phyloP scores from a whole-genome alignment of 2,329 filamentous ascomycete genomes.

The Davidsoniella neocaledoniae region DNA sequence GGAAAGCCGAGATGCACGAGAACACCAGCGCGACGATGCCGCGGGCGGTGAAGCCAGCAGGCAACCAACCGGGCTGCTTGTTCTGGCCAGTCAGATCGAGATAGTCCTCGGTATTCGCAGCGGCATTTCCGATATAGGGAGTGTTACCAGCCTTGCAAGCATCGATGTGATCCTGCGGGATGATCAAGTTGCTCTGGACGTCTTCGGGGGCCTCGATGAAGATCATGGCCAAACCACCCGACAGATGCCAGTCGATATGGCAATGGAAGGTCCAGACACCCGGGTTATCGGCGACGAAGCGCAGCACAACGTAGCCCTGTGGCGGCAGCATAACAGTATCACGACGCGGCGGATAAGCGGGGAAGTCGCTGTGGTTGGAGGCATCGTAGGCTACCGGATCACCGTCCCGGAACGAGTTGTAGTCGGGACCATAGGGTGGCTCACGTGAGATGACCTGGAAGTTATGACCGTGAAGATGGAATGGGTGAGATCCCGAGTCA shows the following conservation, averaged over 20 bases:
- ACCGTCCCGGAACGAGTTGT: slow-evolving; percentile 13
- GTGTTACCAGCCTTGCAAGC: slow-evolving; percentile 23
- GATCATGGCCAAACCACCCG: slow-evolving; percentile 25
- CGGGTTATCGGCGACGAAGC: slow-evolving; percentile 27
- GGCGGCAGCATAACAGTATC: slow-evolving; percentile 32
- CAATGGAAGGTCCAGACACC: slow-evolving; percentile 27
- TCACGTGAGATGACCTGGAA: slow-evolving; percentile 31
- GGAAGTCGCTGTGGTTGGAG: slow-evolving; percentile 21
- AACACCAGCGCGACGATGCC: slow-evolving; percentile 64
- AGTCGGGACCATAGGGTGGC: slow-evolving; percentile 6
- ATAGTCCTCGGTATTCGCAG: slow-evolving; percentile 36
- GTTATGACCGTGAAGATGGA: slow-evolving; percentile 47
- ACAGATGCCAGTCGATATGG: slow-evolving; percentile 37
- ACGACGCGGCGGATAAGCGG: slow-evolving; percentile 26
- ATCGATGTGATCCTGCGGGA: slow-evolving; percentile 36
- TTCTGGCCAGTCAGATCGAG: slow-evolving; percentile 34
- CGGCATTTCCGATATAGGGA: slow-evolving; percentile 38
- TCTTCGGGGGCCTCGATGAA: slow-evolving; percentile 18
- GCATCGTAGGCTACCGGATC: slow-evolving; percentile 20
- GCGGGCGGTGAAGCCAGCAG: slow-evolving; percentile 50
- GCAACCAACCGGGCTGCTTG: slow-evolving; percentile 36
- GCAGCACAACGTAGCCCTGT: slow-evolving; percentile 32
- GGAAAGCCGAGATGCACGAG: slow-evolving; percentile 48
- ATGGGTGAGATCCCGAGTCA: slow-evolving; percentile 41
- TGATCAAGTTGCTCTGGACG: slow-evolving; percentile 33